phyloP scores from a whole-genome alignment of 2,329 filamentous ascomycete species.

The Hymenoscyphus fructigenus region DNA sequence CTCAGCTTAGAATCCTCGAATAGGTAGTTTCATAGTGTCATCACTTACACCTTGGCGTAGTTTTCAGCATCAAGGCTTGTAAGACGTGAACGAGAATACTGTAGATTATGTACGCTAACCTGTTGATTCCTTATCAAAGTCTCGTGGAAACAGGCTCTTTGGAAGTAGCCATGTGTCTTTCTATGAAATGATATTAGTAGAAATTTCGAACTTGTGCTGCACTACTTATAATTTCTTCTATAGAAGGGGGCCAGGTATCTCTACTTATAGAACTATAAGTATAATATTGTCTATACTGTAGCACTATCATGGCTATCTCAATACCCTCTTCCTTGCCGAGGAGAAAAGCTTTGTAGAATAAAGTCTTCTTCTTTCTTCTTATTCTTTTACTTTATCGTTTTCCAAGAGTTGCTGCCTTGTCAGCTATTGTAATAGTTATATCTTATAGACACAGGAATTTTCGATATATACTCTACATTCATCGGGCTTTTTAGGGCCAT shows the following conservation, averaged over 20 bases:
- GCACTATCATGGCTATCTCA: background rate
- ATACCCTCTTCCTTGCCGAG: background rate
- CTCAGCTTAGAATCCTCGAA: background rate
- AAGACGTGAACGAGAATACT: background rate
- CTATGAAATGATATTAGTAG: slow-evolving; percentile 1
- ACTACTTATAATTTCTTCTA: slow-evolving; percentile 1
- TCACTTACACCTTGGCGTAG: background rate
- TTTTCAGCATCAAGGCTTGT: background rate
- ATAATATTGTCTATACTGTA: background rate
- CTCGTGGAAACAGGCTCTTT: background rate
- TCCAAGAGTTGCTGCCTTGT: background rate
- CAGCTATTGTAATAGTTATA: background rate
- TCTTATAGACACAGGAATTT: background rate
- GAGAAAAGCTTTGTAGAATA: slow-evolving; percentile 3
- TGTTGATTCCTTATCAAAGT: background rate
- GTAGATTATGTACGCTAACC: background rate
- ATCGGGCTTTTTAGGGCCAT: background rate
- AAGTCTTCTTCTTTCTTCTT: slow-evolving; percentile 6
- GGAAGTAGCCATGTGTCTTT: background rate
- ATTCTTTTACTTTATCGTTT: background rate
- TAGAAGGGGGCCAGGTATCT: background rate
- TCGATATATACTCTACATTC: background rate
- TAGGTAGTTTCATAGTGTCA: background rate
- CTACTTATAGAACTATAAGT: slow-evolving; percentile 4
- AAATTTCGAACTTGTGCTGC: background rate